Evolutionary conservation across 257 asterid genomes (phyloP), one percentile per base, ranked within the genome.

Genomic region (Verbena officinalis): DNA sequence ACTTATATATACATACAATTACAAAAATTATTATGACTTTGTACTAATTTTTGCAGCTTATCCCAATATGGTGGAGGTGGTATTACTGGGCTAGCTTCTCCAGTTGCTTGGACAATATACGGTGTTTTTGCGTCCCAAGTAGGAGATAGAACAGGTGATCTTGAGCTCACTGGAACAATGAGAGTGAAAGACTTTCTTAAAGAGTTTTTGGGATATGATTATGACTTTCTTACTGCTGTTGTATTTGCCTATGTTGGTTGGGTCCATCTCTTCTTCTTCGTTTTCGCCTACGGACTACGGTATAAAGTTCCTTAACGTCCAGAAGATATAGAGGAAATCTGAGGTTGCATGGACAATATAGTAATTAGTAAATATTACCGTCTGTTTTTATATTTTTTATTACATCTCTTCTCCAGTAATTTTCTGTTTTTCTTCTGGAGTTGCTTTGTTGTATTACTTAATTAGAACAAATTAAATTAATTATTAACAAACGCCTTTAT

Each of bases 71-170:
- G 96, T 86, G 96, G 96, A 84, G 95, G 62, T 89, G 95, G 95
- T 89, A 89, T 83, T 89, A 86, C 75, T 89, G 96, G 96, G 87
- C n/a, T n/a, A n/a, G n/a, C 83, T 38, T 84, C 93, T n/a, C 96
- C 96, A 0, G 88, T 84, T 66, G 86, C 93, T 0, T 86, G 95
- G 96, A 79, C 95, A 39, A 79, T 86, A 42, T 86, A 89, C 38
- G 96, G 96, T 4, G 8, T 86, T 19, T 83, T 79, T 7, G 50
- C 82, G 0, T 89, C 95, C 20, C 96, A 82, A 34, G 15, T 89
- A 51, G 96, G 92, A 7, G 96, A 89, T 23, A 64, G 9, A 27
- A 76, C 76, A 4, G 52, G 55, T 5, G 38, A 30, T 0, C 72
- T 89, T 7, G 71, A 70, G 49, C 73, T 78, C 16, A 59, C 2